Evolutionary conservation across 306 rosid genomes (phyloP), one percentile per base, ranked within the genome.

Genomic region (Quillaja saponaria): DNA sequence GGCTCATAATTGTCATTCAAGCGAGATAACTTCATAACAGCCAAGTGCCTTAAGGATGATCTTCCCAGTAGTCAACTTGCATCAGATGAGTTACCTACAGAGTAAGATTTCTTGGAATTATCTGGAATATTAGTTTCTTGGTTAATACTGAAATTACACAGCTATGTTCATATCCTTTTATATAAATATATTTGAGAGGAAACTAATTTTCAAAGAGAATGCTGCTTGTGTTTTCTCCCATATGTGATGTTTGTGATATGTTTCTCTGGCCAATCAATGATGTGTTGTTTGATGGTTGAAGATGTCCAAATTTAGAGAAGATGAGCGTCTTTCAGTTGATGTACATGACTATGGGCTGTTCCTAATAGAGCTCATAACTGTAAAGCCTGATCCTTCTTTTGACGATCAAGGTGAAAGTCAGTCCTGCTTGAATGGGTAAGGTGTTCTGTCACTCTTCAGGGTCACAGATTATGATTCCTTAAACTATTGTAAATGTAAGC

Each of bases 381-480:
- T 74, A 19, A 74, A 67, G 50, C 28, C 16, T 40, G 54, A 47
- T 10, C 1, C 0, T 21, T 17, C n/a, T 57, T 66, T 73, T 53
- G 34, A 45, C 6, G 41, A 47, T 56, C 40, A 15, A 47, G 55
- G 40, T 18, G 38, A 67, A 6, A 69, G 56, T 15, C 46, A 37
- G 11, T 25, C 69, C 59, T 74, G 34, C 63, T 55, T 14, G 61
- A 74, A 1, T 55, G 70, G 79, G 79, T 74, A 74, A 20, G 45
- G 64, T 63, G 44, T 71, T 17, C n/a, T n/a, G 20, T 47, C 49
- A 52, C 49, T 39, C 69, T 46, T 25, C 31, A 25, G 4, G 31
- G 4, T 25, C 31, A 25, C 31, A 25, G 31, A 25, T 25, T 25
- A 4, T 25, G 31, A 25, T 25, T 25, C 31, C 31, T 25, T 25